phyloP scores from a whole-genome alignment of 768 basidiomycete genomes.

The Suillus variegatus region DNA sequence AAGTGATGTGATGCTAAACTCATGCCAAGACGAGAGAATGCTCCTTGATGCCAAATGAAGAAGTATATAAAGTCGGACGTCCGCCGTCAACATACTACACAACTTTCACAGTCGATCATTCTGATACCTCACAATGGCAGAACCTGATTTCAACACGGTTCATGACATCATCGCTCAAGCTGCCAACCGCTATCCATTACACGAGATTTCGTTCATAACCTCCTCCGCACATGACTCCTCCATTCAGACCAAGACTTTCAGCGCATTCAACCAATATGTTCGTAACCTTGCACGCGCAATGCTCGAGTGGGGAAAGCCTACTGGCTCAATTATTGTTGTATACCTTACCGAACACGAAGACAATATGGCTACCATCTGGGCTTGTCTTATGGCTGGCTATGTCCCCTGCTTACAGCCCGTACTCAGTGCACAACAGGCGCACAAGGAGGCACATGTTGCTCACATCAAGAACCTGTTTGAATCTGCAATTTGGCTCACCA shows the following conservation, averaged over 20 bases:
- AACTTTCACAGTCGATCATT: neutral
- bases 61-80: neutral
- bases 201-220: conserved; percentile 26
- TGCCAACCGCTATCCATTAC: conserved; percentile 7
- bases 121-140: neutral
- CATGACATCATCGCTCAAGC: neutral
- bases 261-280: conserved; percentile 17
- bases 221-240: conserved; percentile 32
- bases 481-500: conserved; percentile 33
- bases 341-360: conserved; percentile 35
- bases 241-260: conserved; percentile 27
- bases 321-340: conserved; percentile 26
- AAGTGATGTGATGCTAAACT: neutral
- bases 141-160: neutral
- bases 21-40: neutral
- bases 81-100: neutral
- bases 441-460: conserved; percentile 29
- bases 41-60: neutral
- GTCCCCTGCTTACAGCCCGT: conserved; percentile 35
- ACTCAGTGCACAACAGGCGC: conserved; percentile 33
- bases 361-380: conserved; percentile 34
- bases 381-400: conserved; percentile 31
- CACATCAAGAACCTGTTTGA: conserved; percentile 32
- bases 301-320: conserved; percentile 24
- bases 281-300: conserved; percentile 22